Conservation (phyloP, 2,329 filamentous ascomycete species). For the Raffaelea albimanens region DNA sequence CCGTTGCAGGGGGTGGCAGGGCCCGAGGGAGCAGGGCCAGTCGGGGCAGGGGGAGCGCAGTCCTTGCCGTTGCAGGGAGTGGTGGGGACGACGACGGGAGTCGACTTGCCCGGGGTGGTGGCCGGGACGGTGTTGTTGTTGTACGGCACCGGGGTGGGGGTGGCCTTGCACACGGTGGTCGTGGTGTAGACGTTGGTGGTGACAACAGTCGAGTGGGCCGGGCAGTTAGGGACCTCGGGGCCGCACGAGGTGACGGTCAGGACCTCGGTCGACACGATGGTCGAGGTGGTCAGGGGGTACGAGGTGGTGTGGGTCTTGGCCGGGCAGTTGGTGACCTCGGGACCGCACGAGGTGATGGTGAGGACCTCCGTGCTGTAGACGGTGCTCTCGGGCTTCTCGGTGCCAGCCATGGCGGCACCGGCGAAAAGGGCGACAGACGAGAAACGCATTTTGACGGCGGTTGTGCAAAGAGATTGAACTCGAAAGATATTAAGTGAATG, state of each 20-base stretch:
- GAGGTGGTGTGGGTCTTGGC: slow-evolving; percentile 20
- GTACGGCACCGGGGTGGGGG: slow-evolving; percentile 11
- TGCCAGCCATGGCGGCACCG: slow-evolving; percentile 29
- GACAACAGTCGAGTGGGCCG: slow-evolving; percentile 29
- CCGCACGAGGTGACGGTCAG: slow-evolving; percentile 54
- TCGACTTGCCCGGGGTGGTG: neutral
- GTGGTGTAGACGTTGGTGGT: slow-evolving; percentile 28
- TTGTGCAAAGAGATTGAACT: slow-evolving; percentile 7
- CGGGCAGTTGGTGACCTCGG: slow-evolving; percentile 43
- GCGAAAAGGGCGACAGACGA: slow-evolving; percentile 39
- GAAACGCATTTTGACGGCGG: slow-evolving; percentile 54
- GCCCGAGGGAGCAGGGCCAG: slow-evolving; percentile 10
- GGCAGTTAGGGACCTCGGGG: slow-evolving; percentile 54
- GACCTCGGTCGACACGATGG: slow-evolving; percentile 48
- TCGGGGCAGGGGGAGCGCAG: slow-evolving; percentile 28
- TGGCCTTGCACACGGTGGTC: slow-evolving; percentile 33
- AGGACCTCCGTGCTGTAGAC: slow-evolving; percentile 49
- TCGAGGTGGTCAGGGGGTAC: slow-evolving; percentile 29
- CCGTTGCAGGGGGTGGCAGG: neutral
- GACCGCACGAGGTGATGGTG: slow-evolving; percentile 51
- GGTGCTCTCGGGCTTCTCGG: slow-evolving; percentile 24
- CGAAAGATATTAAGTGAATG: slow-evolving; percentile 4
- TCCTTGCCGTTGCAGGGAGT: neutral
- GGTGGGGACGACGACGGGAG: neutral
- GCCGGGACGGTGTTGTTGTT: slow-evolving; percentile 13